Base-by-base conservation (phyloP, 305 asterid genomes). In the Solanum hybrid region DNA sequence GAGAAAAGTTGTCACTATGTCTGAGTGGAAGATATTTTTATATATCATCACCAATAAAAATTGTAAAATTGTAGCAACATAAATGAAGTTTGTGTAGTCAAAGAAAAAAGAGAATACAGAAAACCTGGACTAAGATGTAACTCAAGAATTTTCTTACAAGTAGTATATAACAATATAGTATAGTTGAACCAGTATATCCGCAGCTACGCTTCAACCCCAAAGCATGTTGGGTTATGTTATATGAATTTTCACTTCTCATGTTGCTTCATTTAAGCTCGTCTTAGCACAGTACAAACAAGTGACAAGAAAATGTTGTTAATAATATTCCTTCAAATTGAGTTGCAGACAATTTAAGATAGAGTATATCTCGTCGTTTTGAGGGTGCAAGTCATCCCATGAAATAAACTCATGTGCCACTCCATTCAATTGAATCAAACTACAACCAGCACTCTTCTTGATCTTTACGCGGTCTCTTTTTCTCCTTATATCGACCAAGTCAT, bases 311-410 rank as follows among this genome's bases (percentile, higher is more conserved):
- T 80, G 31, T 4, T 45, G 87, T 41, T 45, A 33, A 36, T 89
- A 90, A 84, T 79, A 88, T 8, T 65, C 84, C 92, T 92, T 96
- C 93, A 83, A 65, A 91, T 80, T 90, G 93, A 80, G 90, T 89
- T 93, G 95, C 88, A 96, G 86, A 22, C 92, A 89, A 73, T 93
- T 93, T 92, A 95, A 91, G 38, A 93, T 90, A 1, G 83, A 57
- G 86, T 92, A 91, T 91, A 95, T 95, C 27, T 92, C 93, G 3
- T 89, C 24, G n/a, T 92, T 90, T 17, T 12, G 78, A 89, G 95
- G 94, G 93, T 97, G 98, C 91, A 94, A 90, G 61, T 92, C 91
- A 93, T 95, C 98, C 57, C 98, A 97, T 1, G 98, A 95, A 91
- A 97, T 95, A 93, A 95, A 97, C 92, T 96, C 98, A 75, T 94